A percentile compares a stretch with the other conserved stretches of the same genome.
Conservation (phyloP, 2,329 filamentous ascomycete species). For the Plectosphaerella sp. region DNA sequence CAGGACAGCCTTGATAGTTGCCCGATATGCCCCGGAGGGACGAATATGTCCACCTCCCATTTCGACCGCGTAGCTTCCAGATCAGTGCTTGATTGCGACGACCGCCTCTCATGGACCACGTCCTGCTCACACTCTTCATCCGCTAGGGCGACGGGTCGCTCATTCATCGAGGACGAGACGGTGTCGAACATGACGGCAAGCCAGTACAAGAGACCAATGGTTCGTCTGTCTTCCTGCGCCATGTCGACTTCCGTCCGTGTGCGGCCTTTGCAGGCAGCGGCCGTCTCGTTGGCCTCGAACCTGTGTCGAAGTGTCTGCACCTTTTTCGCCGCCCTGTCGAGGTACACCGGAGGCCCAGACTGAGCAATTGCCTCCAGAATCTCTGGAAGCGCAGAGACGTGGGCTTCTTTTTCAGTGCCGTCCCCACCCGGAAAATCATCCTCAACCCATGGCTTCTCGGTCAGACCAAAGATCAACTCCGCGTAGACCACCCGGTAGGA, state of each 20-base stretch:
- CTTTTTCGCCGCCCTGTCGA: slow-evolving; percentile 32
- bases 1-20: slow-evolving; percentile 27
- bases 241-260: background rate
- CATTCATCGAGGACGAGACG: slow-evolving; percentile 46
- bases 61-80: slow-evolving; percentile 8
- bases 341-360: slow-evolving; percentile 25
- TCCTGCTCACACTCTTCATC: slow-evolving; percentile 32
- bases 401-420: background rate
- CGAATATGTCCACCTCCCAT: slow-evolving; percentile 29
- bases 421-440: background rate
- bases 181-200: slow-evolving; percentile 57
- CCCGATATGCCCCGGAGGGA: slow-evolving; percentile 10
- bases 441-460: slow-evolving; percentile 19
- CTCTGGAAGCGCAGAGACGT: background rate
- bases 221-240: slow-evolving; percentile 27
- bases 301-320: slow-evolving; percentile 30
- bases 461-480: slow-evolving; percentile 31
- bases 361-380: slow-evolving; percentile 13
- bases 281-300: slow-evolving; percentile 15
- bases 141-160: slow-evolving; percentile 27
- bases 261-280: too few species aligned
- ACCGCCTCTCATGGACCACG: background rate
- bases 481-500: slow-evolving; percentile 32
- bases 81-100: slow-evolving; percentile 12
- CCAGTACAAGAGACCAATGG: slow-evolving; percentile 52